A percentile compares a stretch with the other conserved stretches of the same genome.
Conservation (phyloP, 2,329 filamentous ascomycete species). For the Calonectria pauciramosa region DNA sequence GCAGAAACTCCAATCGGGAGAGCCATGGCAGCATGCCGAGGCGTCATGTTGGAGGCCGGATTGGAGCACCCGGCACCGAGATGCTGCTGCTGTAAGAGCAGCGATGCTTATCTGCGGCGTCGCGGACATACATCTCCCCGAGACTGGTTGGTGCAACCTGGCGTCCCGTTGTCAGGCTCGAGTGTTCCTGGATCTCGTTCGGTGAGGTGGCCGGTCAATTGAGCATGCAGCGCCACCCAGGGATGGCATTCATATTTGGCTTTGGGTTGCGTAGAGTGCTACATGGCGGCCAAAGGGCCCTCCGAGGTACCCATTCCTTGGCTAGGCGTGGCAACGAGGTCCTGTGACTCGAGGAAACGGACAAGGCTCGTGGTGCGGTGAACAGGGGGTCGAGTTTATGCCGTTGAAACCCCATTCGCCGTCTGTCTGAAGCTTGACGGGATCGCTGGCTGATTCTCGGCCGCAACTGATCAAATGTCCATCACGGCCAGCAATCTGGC, state of each 20-base stretch:
- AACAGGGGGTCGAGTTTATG: slow-evolving; percentile 45
- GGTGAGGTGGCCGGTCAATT: slow-evolving; percentile 46
- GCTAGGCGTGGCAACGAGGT: slow-evolving; percentile 46
- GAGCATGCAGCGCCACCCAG: slow-evolving; percentile 26
- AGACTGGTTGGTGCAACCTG: slow-evolving; percentile 29
- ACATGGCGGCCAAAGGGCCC: slow-evolving; percentile 21
- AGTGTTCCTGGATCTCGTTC: slow-evolving; percentile 45
- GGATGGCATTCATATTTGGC: slow-evolving; percentile 34
- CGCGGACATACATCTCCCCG: slow-evolving; percentile 37
- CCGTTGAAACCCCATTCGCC: slow-evolving; percentile 47
- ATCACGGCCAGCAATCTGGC: slow-evolving; percentile 43
- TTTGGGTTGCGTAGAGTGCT: slow-evolving; percentile 8
- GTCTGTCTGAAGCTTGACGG: slow-evolving; percentile 39
- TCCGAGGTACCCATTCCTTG: slow-evolving; percentile 34
- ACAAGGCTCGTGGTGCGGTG: slow-evolving; percentile 45
- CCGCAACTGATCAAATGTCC: slow-evolving; percentile 38
- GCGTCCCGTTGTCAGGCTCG: slow-evolving; percentile 20
- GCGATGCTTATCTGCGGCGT: slow-evolving; percentile 38
- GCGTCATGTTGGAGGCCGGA: slow-evolving; percentile 17
- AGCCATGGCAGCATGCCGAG: slow-evolving; percentile 12
- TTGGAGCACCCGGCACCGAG: slow-evolving; percentile 8
- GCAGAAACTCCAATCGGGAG: slow-evolving; percentile 22
- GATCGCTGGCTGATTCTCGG: slow-evolving; percentile 36
- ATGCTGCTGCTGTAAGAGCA: slow-evolving; percentile 10
- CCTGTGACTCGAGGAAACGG: slow-evolving; percentile 46